phyloP scores from a whole-genome alignment of 169 alveolate species.

The Plasmodium vinckei region DNA sequence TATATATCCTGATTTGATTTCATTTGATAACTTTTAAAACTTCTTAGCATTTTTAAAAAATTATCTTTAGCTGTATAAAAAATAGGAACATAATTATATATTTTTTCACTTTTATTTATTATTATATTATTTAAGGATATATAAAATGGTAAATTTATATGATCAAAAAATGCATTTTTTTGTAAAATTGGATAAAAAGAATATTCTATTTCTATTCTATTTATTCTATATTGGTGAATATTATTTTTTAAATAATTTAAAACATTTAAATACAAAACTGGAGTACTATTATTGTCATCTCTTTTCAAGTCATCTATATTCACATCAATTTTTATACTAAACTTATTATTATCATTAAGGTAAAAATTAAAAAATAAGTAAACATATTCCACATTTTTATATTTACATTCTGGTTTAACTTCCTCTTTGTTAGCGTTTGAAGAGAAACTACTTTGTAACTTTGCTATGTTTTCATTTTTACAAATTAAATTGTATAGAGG shows the following conservation, averaged over 20 bases:
- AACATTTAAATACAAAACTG: slow-evolving; percentile 38
- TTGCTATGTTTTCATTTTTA: neutral
- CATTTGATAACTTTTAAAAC: neutral
- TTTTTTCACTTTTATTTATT: slow-evolving; percentile 38
- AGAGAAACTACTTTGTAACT: neutral
- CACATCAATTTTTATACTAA: slow-evolving; percentile 16
- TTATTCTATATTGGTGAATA: slow-evolving; percentile 47
- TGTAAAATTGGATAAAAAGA: slow-evolving; percentile 13
- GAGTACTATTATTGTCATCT: neutral
- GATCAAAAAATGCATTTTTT: slow-evolving; percentile 7
- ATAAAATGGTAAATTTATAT: slow-evolving; percentile 30
- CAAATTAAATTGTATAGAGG: slow-evolving; percentile 33
- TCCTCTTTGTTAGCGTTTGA: neutral
- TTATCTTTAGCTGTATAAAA: slow-evolving; percentile 22
- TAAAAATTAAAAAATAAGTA: slow-evolving; percentile 50
- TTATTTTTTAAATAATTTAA: slow-evolving; percentile 29
- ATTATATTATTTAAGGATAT: slow-evolving; percentile 23
- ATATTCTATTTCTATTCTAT: slow-evolving; percentile 60
- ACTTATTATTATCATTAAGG: slow-evolving; percentile 34
- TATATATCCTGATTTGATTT: neutral
- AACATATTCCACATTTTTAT: slow-evolving; percentile 8
- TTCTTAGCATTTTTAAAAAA: slow-evolving; percentile 17
- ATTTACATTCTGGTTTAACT: neutral
- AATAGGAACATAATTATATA: slow-evolving; percentile 50
- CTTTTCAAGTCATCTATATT: slow-evolving; percentile 12